These are phyloP conservation scores for Oryza glaberrima DNA, from an alignment of 176 grass and related monocot genomes.

Conservation along the genomic window DNA sequence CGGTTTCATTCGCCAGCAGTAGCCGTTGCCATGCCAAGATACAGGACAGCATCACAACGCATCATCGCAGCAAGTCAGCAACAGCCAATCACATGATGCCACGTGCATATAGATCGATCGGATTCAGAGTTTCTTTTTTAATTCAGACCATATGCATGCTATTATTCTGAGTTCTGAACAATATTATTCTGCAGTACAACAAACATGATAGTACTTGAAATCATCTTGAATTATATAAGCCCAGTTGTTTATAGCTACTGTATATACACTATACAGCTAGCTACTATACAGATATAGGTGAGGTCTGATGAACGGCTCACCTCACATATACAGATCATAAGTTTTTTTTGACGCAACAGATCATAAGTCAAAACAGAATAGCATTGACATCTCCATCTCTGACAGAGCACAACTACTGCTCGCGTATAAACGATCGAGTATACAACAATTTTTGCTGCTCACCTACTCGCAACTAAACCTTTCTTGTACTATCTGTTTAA, in stretches of 20 bases:
- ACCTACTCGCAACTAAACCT: slow-evolving; percentile 31
- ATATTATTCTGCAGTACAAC: too few relatives aligned
- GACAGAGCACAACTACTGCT: not conserved
- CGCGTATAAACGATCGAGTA: not conserved
- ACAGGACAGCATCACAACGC: too few relatives aligned
- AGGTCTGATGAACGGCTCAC: not conserved
- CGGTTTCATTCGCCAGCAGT: too few relatives aligned
- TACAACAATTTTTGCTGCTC: not conserved
- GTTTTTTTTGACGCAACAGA: not conserved
- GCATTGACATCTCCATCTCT: not conserved
- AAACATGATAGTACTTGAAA: too few relatives aligned
- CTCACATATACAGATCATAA: slow-evolving; percentile 6
- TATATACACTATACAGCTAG: too few relatives aligned
- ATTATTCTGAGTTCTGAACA: too few relatives aligned
- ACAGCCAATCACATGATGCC: too few relatives aligned
- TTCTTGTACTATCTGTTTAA: not conserved
- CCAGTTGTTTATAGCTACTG: not conserved
- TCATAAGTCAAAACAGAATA: not conserved
- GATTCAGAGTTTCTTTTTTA: not conserved
- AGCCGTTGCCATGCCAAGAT: too few relatives aligned
- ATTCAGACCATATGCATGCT: too few relatives aligned
- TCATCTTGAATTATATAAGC: not conserved
- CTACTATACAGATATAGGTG: not conserved
- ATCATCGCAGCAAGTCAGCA: too few relatives aligned
- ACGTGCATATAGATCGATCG: too few relatives aligned